Base-by-base conservation (phyloP, 495 filamentous ascomycete genomes). In the Penicillium soppii region DNA sequence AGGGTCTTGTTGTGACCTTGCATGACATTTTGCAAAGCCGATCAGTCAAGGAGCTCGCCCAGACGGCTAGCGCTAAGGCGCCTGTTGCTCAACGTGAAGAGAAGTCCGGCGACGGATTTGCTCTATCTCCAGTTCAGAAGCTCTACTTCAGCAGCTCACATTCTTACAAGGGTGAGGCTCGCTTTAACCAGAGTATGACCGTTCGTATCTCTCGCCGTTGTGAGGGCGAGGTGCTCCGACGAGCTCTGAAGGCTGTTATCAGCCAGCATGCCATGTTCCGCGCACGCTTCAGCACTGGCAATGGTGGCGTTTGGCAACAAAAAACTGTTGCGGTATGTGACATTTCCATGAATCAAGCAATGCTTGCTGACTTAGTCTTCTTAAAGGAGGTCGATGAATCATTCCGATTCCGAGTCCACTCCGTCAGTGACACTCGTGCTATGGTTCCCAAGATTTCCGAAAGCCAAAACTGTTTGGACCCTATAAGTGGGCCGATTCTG, bases 121-220 rank as follows among this genome's bases (percentile, higher is more conserved):
- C 73, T 9, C 61, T 77, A 10, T 74, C 74, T 7, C 74, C 75
- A 17, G 68, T 77, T 26, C 75, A 79, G 51, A 61, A 61, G 20
- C 56, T 79, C 7, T 77, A 72, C 47, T 71, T 76, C 50, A 68
- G 84, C 22, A 65, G 65, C n/a, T 61, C 67, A 0, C 53, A 60
- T n/a, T 67, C 76, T 2, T 76, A 72, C 22, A 73, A 77, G 48
- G 80, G 79, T 21, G 54, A 23, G 0, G 57, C 62, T 36, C 81
- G 85, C 25, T 91, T 87, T 63, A 89, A 90, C 57, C 85, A 87
- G 55, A 89, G 86, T 58, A 75, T 88, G 29, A 72, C 86, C 2
- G 68, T 91, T 10, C 74, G 79, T 4, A 56, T 89, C 8, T 74
- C 75, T 13, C 74, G 73, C 43, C 61, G 57, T 3, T 71, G 82